Conservation (phyloP, 495 filamentous ascomycete species). For the Aspergillus conjunctus region DNA sequence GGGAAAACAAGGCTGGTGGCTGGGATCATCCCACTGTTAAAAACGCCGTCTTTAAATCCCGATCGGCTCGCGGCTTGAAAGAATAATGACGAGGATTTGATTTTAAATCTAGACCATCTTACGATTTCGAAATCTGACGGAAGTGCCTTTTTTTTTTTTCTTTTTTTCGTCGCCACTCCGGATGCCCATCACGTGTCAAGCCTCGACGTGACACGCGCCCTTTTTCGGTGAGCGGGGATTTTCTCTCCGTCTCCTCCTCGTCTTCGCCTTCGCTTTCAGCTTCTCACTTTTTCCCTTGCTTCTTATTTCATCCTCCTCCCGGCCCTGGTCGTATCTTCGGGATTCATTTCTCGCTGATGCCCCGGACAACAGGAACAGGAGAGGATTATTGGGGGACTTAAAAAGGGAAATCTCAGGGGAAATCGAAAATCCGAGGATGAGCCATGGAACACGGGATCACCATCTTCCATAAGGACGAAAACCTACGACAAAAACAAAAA, state of each 20-base stretch:
- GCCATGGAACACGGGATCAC: slow-evolving; percentile 22
- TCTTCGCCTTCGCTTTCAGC: not conserved
- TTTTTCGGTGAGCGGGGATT: slow-evolving; percentile 16
- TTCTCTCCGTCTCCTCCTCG: not conserved
- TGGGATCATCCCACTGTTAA: not conserved
- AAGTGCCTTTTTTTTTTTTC: not conserved
- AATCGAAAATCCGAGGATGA: slow-evolving; percentile 5
- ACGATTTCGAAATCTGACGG: too few relatives aligned
- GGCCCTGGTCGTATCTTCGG: slow-evolving; percentile 4
- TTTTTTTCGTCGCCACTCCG: not conserved
- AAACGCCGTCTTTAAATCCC: too few relatives aligned
- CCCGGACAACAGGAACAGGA: slow-evolving; percentile 4
- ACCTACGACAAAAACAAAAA: slow-evolving; percentile 2
- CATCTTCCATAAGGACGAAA: slow-evolving; percentile 19
- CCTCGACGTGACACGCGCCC: slow-evolving; percentile 7
- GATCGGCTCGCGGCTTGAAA: too few relatives aligned
- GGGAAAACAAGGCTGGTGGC: not conserved
- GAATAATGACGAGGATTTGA: not conserved
- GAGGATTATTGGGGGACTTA: not conserved
- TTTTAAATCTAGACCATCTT: not conserved
- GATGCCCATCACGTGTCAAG: slow-evolving; percentile 2
- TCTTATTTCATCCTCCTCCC: slow-evolving; percentile 9
- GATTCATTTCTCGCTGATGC: not conserved
- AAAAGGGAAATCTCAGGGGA: not conserved
- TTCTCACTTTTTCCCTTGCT: slow-evolving; percentile 1